Percentiles rank a stretch among this genome's conserved stretches.
Evolutionary conservation across 2,329 filamentous ascomycete genomes (phyloP).

Genomic region (Pseudophaeomoniella oleicola): DNA sequence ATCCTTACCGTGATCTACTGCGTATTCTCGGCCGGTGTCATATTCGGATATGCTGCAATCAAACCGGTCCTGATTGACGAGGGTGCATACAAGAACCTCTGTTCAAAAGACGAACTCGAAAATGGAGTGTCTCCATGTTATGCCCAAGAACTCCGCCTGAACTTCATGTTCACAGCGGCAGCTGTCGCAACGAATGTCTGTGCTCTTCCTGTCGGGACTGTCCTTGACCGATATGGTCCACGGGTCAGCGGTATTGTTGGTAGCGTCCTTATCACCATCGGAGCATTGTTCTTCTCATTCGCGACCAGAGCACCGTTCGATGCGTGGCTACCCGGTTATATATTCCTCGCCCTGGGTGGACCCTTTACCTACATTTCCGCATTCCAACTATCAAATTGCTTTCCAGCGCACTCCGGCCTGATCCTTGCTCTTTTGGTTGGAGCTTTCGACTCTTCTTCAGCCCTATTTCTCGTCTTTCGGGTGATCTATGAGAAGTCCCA

Average conservation of each 20-base stretch:
- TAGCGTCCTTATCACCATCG: slow-evolving; percentile 50
- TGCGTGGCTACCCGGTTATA: slow-evolving; percentile 57
- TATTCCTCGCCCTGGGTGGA: slow-evolving; percentile 63
- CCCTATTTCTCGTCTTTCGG: slow-evolving; percentile 61
- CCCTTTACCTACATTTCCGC: slow-evolving; percentile 72
- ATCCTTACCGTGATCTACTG: slow-evolving; percentile 54
- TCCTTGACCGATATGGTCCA: slow-evolving; percentile 72
- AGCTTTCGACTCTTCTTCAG: slow-evolving; percentile 71
- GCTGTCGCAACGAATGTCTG: slow-evolving; percentile 80
- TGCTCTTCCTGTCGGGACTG: slow-evolving; percentile 70
- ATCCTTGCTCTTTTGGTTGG: slow-evolving; percentile 68
- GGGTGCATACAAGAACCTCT: slow-evolving; percentile 54
- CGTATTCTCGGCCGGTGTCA: slow-evolving; percentile 61
- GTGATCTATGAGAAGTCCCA: slow-evolving; percentile 49
- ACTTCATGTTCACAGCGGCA: slow-evolving; percentile 25
- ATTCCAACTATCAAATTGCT: slow-evolving; percentile 74
- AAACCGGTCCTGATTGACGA: slow-evolving; percentile 66
- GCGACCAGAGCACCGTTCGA: slow-evolving; percentile 54
- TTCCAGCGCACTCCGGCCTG: slow-evolving; percentile 61
- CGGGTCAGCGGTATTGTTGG: slow-evolving; percentile 60
- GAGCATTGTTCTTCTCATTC: slow-evolving; percentile 60
- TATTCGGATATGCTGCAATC: slow-evolving; percentile 74
- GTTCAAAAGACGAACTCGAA: slow-evolving; percentile 38
- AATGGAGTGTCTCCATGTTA: slow-evolving; percentile 38
- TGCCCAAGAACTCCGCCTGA: slow-evolving; percentile 37